phyloP scores from a whole-genome alignment of 2,329 filamentous ascomycete genomes.

The Colletotrichum ledebouriae region DNA sequence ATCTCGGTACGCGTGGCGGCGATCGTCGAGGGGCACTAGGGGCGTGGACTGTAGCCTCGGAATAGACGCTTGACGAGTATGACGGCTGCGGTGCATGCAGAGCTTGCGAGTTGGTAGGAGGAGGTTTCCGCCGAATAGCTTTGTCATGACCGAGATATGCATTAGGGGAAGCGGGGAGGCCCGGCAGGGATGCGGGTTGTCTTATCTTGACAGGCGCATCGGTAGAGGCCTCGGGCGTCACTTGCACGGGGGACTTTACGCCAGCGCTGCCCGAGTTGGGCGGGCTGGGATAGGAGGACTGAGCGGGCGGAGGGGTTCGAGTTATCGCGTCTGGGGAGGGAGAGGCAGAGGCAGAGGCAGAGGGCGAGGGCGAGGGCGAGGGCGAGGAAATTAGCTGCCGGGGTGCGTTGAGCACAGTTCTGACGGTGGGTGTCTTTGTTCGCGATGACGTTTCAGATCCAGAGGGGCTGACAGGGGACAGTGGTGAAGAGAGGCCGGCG shows the following conservation, averaged over 20 bases:
- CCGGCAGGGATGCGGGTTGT: slow-evolving; percentile 35
- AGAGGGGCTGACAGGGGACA: slow-evolving; percentile 51
- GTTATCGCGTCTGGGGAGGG: slow-evolving; percentile 25
- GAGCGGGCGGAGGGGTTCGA: slow-evolving; percentile 43
- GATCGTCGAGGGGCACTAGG: slow-evolving; percentile 45
- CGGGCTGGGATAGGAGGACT: slow-evolving; percentile 50
- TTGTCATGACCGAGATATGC: slow-evolving; percentile 45
- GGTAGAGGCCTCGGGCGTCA: slow-evolving; percentile 38
- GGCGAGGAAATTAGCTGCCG: slow-evolving; percentile 44
- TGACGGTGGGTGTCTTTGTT: slow-evolving; percentile 48
- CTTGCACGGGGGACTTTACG: slow-evolving; percentile 41
- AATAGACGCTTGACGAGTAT: slow-evolving; percentile 50
- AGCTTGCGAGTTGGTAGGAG: slow-evolving; percentile 48
- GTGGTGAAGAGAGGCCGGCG: slow-evolving; percentile 43
- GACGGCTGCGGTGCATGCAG: slow-evolving; percentile 44
- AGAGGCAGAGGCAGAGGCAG: slow-evolving; percentile 46
- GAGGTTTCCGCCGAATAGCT: slow-evolving; percentile 62
- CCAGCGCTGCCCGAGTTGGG: slow-evolving; percentile 47
- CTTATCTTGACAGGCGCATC: slow-evolving; percentile 21
- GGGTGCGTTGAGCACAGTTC: slow-evolving; percentile 48
- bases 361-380: slow-evolving; percentile 51
- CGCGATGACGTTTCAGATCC: slow-evolving; percentile 53
- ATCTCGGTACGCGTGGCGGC: slow-evolving; percentile 5
- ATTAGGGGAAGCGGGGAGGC: slow-evolving; percentile 38
- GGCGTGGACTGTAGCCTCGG: slow-evolving; percentile 43